These are phyloP conservation scores for sorghum (Sorghum bicolor) DNA, from an alignment of 176 grass and related monocot genomes.

Conservation along the genomic window DNA sequence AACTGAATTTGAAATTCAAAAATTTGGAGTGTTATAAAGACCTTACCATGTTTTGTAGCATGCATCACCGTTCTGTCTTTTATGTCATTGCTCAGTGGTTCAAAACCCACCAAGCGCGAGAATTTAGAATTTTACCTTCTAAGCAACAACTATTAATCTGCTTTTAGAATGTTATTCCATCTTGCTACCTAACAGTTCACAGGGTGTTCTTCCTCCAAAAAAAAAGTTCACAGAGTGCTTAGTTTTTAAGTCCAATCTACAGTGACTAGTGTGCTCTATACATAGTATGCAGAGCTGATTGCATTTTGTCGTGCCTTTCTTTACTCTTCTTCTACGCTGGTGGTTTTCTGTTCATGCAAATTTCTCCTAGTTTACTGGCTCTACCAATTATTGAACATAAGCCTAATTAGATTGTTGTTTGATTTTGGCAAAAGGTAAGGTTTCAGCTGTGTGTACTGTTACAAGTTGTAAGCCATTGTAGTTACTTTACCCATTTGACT, in stretches of 20 bases:
- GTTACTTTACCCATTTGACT: background rate
- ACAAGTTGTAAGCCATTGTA: background rate
- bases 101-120: background rate
- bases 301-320: background rate
- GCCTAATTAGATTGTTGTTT: background rate
- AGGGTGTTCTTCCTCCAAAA: too few species aligned
- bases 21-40: too few species aligned
- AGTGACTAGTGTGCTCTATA: background rate
- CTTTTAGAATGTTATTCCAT: slow-evolving; percentile 1
- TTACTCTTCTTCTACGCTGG: background rate
- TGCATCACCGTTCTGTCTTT: background rate
- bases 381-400: background rate
- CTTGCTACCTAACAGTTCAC: background rate
- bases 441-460: background rate
- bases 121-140: background rate
- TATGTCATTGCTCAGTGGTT: background rate
- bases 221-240: background rate
- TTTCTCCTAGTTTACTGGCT: background rate
- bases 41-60: background rate
- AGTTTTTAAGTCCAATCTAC: background rate
- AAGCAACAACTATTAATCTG: background rate
- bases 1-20: too few species aligned
- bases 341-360: background rate
- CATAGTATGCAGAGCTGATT: background rate
- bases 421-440: background rate